phyloP scores from a whole-genome alignment of 257 asterid genomes.

The Solanum arcanum region DNA sequence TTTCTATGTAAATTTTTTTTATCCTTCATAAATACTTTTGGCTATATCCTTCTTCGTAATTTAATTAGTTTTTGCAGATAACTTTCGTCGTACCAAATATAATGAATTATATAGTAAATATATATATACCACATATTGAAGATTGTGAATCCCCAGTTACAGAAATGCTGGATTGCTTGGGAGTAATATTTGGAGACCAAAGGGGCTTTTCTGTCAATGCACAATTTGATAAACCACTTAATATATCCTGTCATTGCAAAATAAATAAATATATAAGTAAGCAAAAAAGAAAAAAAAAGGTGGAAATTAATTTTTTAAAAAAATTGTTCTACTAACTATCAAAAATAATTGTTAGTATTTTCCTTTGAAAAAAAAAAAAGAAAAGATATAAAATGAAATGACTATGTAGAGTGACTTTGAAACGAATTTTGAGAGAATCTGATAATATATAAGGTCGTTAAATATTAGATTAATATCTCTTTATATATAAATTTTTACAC shows the following conservation, averaged over 20 bases:
- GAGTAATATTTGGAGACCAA: slow-evolving; percentile 29
- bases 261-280: background rate
- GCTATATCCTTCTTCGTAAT: background rate
- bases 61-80: background rate
- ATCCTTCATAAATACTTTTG: background rate
- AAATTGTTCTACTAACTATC: too few species aligned
- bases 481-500: too few species aligned
- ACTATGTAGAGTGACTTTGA: accelerated
- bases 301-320: too few species aligned
- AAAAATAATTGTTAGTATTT: background rate
- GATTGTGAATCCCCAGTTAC: slow-evolving; percentile 54
- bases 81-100: background rate
- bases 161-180: slow-evolving; percentile 20
- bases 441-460: background rate
- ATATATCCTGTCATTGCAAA: slow-evolving; percentile 26
- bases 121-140: slow-evolving; percentile 45
- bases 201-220: slow-evolving; percentile 12
- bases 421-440: too few species aligned
- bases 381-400: too few species aligned
- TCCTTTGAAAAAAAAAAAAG: background rate
- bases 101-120: background rate
- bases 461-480: too few species aligned
- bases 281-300: background rate
- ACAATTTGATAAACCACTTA: slow-evolving; percentile 20
- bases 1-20: background rate